phyloP scores from a whole-genome alignment of 2,329 filamentous ascomycete species.

The Ophiostoma populinum region DNA sequence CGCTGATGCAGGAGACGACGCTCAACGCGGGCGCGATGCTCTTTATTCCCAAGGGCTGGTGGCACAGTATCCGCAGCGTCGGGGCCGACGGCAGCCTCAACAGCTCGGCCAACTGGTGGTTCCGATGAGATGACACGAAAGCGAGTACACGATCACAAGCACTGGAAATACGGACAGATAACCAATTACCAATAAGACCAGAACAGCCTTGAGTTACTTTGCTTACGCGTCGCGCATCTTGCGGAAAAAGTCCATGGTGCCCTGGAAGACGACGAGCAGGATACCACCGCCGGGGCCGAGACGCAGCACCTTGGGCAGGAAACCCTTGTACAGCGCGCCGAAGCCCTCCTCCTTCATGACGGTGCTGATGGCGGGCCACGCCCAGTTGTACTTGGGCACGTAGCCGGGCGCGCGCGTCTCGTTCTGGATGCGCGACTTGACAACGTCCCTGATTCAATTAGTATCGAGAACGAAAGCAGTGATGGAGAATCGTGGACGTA shows the following conservation, averaged over 20 bases:
- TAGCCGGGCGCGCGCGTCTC: conserved; percentile 65
- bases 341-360: conserved; percentile 92
- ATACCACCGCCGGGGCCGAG: conserved; percentile 52
- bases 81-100: conserved; percentile 24
- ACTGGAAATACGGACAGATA: neutral
- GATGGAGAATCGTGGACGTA: conserved; percentile 48
- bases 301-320: conserved; percentile 83
- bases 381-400: conserved; percentile 96
- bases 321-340: conserved; percentile 87
- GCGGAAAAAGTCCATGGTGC: conserved; percentile 85
- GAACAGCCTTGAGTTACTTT: too few species aligned
- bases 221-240: conserved; percentile 25
- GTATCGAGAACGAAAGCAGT: neutral
- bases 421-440: conserved; percentile 98
- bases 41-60: conserved; percentile 72
- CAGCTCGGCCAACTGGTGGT: conserved; percentile 59
- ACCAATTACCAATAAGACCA: too few species aligned
- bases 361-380: conserved; percentile 69
- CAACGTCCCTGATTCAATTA: conserved; percentile 38
- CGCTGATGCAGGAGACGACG: conserved; percentile 31
- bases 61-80: conserved; percentile 62
- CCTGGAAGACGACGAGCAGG: conserved; percentile 71
- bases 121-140: conserved; percentile 37
- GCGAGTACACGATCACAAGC: too few species aligned
- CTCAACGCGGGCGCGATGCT: conserved; percentile 51